Conservation (phyloP, 169 alveolate genomes). For the Theileria parva region DNA sequence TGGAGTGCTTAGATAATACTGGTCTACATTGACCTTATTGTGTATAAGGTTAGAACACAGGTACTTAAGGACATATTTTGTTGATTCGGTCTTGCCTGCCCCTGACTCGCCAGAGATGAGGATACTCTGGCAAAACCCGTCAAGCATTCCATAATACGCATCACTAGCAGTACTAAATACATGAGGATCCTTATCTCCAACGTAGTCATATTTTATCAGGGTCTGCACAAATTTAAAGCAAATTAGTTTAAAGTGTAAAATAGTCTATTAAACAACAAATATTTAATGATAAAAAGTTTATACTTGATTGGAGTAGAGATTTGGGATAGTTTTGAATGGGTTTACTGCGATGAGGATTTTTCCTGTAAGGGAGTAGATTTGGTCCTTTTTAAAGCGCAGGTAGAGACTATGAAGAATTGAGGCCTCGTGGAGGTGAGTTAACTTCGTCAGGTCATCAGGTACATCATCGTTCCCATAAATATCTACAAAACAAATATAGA, state of each 20-base stretch:
- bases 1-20: neutral
- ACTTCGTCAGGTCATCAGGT: constrained; percentile 85
- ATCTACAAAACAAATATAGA: constrained; percentile 11
- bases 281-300: neutral
- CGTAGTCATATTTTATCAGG: constrained; percentile 63
- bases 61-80: constrained; percentile 94
- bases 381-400: constrained; percentile 85
- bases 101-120: constrained; percentile 98
- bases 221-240: constrained; percentile 4
- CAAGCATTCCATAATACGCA: constrained; percentile 88
- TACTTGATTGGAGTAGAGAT: constrained; percentile 68
- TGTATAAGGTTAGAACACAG: constrained; percentile 76
- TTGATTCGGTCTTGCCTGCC: constrained; percentile 99
- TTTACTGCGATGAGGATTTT: constrained; percentile 96
- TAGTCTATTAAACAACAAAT: neutral
- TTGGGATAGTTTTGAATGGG: constrained; percentile 87
- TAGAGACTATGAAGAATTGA: constrained; percentile 90
- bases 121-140: constrained; percentile 89
- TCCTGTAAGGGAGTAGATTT: constrained; percentile 95
- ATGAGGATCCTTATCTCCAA: constrained; percentile 85
- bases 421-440: constrained; percentile 89
- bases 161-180: constrained; percentile 91
- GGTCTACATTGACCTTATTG: neutral
- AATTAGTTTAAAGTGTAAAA: neutral
- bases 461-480: constrained; percentile 26